These are phyloP conservation scores for Suhomyces sp. DNA, from an alignment of 805 yeast genomes.

Conservation along the genomic window DNA sequence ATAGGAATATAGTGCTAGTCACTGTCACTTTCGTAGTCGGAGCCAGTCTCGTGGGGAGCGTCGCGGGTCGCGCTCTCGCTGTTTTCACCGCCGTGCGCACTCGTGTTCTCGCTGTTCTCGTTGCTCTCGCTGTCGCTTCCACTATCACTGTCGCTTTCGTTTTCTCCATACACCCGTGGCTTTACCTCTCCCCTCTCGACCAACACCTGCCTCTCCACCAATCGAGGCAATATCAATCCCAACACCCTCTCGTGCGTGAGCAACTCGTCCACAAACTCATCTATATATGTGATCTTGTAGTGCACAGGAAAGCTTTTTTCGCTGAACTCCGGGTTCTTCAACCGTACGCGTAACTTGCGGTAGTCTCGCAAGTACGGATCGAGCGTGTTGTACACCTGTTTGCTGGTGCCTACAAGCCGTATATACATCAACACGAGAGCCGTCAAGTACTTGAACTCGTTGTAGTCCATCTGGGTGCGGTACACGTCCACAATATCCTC, in stretches of 20 bases:
- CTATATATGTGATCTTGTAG: conserved; percentile 52
- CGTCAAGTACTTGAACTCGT: conserved; percentile 68
- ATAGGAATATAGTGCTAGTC: conserved; percentile 18
- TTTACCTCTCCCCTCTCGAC: conserved; percentile 42
- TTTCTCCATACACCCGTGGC: conserved; percentile 34
- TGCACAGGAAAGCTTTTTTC: conserved; percentile 21
- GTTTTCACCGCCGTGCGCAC: conserved; percentile 2
- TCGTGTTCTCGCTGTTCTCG: neutral
- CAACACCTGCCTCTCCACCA: conserved; percentile 40
- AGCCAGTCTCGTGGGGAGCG: neutral
- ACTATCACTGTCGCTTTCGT: conserved; percentile 3
- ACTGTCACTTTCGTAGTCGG: conserved; percentile 35
- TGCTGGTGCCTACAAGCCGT: conserved; percentile 40
- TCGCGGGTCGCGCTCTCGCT: conserved; percentile 6
- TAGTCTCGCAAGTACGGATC: conserved; percentile 62
- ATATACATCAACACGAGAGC: conserved; percentile 67
- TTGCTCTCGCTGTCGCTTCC: conserved; percentile 7
- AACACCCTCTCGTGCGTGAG: conserved; percentile 57
- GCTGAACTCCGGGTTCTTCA: conserved; percentile 25
- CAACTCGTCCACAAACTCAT: conserved; percentile 68
- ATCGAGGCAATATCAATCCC: conserved; percentile 70
- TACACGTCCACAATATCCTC: conserved; percentile 53
- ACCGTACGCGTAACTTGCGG: conserved; percentile 55
- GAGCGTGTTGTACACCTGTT: conserved; percentile 46
- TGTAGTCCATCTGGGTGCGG: conserved; percentile 51